A percentile compares a stretch with the other conserved stretches of the same genome.
Conservation (phyloP, 805 yeast species). For the Metschnikowia picachoensis region DNA sequence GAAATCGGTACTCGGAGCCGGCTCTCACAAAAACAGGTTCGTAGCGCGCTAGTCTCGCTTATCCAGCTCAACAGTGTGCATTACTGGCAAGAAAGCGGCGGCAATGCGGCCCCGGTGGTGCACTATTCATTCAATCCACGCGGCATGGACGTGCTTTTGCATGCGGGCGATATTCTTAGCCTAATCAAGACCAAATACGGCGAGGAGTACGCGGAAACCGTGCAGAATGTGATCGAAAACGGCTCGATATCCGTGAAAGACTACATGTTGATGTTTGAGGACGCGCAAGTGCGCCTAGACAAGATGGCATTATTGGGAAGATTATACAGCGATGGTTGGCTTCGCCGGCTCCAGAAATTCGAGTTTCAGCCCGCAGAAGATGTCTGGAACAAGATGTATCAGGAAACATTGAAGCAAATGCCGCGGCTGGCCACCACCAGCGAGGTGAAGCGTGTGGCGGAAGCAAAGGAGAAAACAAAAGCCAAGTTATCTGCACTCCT, state of each 20-base stretch:
- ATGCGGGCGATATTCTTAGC: slow-evolving; percentile 72
- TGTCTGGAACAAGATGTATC: slow-evolving; percentile 35
- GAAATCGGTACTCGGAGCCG: slow-evolving; percentile 49
- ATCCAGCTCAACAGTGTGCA: slow-evolving; percentile 75
- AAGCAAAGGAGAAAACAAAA: slow-evolving; percentile 58
- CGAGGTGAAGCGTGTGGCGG: slow-evolving; percentile 43
- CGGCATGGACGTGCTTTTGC: slow-evolving; percentile 61
- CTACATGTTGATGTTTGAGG: slow-evolving; percentile 26
- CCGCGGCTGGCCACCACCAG: slow-evolving; percentile 37
- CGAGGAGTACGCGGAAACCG: slow-evolving; percentile 49
- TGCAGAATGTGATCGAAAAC: slow-evolving; percentile 63
- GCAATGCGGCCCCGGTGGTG: slow-evolving; percentile 22
- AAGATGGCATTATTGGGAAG: slow-evolving; percentile 25
- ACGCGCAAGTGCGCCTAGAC: slow-evolving; percentile 18
- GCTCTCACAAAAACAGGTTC: slow-evolving; percentile 49
- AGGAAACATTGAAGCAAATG: slow-evolving; percentile 31
- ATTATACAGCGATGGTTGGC: slow-evolving; percentile 37
- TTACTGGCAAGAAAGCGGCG: slow-evolving; percentile 49
- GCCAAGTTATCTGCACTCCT: slow-evolving; percentile 32
- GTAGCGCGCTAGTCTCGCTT: slow-evolving; percentile 67
- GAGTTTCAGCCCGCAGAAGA: slow-evolving; percentile 36
- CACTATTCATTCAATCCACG: slow-evolving; percentile 60
- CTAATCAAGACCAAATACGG: slow-evolving; percentile 46
- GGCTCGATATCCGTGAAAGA: slow-evolving; percentile 65
- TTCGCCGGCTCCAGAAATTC: slow-evolving; percentile 27